phyloP scores from a whole-genome alignment of 441 rosid species.

The Gossypium trilobum region DNA sequence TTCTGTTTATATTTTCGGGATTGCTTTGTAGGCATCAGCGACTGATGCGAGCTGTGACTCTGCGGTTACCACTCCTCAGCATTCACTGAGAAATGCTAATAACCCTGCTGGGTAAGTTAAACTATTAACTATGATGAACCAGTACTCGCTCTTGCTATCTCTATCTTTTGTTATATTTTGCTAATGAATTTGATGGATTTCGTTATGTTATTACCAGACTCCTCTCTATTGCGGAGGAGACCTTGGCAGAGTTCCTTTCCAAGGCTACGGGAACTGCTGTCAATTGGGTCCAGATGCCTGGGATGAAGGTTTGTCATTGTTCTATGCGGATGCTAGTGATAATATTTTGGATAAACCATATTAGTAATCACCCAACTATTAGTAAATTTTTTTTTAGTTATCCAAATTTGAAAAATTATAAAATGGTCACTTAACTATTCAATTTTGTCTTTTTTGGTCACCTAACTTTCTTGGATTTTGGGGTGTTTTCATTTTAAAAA shows the following conservation, averaged over 20 bases:
- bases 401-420: too few relatives aligned
- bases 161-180: not conserved
- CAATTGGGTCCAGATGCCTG: slow-evolving; percentile 99
- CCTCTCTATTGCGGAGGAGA: slow-evolving; percentile 96
- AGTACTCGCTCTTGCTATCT: not conserved
- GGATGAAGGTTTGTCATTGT: slow-evolving; percentile 77
- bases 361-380: too few relatives aligned
- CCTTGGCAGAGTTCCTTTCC: slow-evolving; percentile 99
- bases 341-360: not conserved
- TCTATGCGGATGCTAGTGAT: not conserved
- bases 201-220: slow-evolving; percentile 42
- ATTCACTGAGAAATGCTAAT: slow-evolving; percentile 73
- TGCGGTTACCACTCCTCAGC: slow-evolving; percentile 81
- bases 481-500: too few relatives aligned
- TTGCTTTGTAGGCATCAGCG: slow-evolving; percentile 41
- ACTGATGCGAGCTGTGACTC: slow-evolving; percentile 88
- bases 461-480: too few relatives aligned
- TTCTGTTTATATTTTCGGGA: not conserved
- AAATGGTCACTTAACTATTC: too few relatives aligned
- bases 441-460: too few relatives aligned
- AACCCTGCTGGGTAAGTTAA: slow-evolving; percentile 90
- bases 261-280: slow-evolving; percentile 99
- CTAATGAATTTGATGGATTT: not conserved
- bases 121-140: not conserved
- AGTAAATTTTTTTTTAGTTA: too few relatives aligned